Percentiles rank a stretch among this genome's conserved stretches.
These are phyloP conservation scores for Suhomyces ambrosiae DNA, from an alignment of 1,139 yeast species.

Conservation along the genomic window DNA sequence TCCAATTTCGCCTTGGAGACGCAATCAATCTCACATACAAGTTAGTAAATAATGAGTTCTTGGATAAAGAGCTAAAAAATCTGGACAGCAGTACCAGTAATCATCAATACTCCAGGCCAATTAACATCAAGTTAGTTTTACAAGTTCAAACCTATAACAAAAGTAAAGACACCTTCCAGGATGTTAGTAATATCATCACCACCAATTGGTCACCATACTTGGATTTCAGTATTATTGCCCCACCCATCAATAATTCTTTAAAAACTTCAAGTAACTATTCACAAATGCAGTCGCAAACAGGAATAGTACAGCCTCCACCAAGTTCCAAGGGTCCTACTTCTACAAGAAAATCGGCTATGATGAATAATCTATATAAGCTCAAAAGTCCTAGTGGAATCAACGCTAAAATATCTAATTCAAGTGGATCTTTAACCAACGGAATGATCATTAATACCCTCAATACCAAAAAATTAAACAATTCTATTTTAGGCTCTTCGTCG, in stretches of 20 bases:
- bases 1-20: constrained; percentile 32
- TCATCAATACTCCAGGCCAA: constrained; percentile 30
- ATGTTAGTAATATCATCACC: constrained; percentile 37
- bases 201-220: constrained; percentile 65
- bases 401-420: constrained; percentile 7
- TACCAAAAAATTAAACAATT: constrained; percentile 12
- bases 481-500: constrained; percentile 24
- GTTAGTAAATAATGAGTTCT: constrained; percentile 34
- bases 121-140: constrained; percentile 33
- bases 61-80: constrained; percentile 25
- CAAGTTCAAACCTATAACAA: constrained; percentile 26
- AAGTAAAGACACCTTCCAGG: constrained; percentile 12
- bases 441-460: not conserved
- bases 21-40: constrained; percentile 49
- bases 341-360: constrained; percentile 24
- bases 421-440: constrained; percentile 7
- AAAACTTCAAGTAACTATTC: constrained; percentile 29
- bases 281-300: constrained; percentile 26
- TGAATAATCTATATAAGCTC: constrained; percentile 22
- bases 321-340: constrained; percentile 9
- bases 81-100: constrained; percentile 16
- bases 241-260: constrained; percentile 46
- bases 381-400: constrained; percentile 15
- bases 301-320: constrained; percentile 1
- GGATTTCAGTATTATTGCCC: constrained; percentile 55